Evolutionary conservation across 148 eudicot species (phyloP), one percentile per base, ranked within the genome.

Genomic region (Camellia granthamiana): DNA sequence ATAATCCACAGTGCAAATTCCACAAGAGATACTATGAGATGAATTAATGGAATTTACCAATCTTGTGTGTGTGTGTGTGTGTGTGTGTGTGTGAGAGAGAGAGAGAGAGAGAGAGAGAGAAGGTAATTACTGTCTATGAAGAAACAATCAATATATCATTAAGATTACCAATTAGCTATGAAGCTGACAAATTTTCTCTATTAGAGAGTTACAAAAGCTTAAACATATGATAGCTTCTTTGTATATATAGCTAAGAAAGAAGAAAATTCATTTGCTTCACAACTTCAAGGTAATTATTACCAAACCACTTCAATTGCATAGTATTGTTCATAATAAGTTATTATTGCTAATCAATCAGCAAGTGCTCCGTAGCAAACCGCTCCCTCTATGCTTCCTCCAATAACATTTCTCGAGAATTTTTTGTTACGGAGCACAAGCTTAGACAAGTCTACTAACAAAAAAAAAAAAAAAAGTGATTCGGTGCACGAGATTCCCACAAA

Each of bases 211-310:
- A 77, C 77, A 77, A 61, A 69, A 77, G 59, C 66, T 67, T 43
- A 2, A 9, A 75, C 62, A 73, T 8, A 30, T 6, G 56, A 60
- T 46, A 30, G 8, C 75, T 47, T 49, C 44, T 63, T 47, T 55
- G 47, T 16, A 54, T 58, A 7, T 49, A 49, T 49, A 2, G 52
- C 5, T 49, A 49, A 49, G 52, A 70, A 49, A 52, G 83, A 82
- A 84, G 85, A 87, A 89, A 87, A 87, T 89, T 87, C 88, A 85
- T 89, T 75, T 87, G 89, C 91, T 87, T 89, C 91, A 89, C 74
- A 75, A 83, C 85, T 87, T 76, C 80, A 77, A 65, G 80, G 79
- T 81, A 61, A 79, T 52, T 72, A 62, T 77, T 75, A 82, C 4
- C 72, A 74, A 65, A 74, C 77, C 62, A 49, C 68, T 58, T 71